phyloP scores from a whole-genome alignment of 1,139 yeast genomes.

The Blastobotrys malaysiensis region DNA sequence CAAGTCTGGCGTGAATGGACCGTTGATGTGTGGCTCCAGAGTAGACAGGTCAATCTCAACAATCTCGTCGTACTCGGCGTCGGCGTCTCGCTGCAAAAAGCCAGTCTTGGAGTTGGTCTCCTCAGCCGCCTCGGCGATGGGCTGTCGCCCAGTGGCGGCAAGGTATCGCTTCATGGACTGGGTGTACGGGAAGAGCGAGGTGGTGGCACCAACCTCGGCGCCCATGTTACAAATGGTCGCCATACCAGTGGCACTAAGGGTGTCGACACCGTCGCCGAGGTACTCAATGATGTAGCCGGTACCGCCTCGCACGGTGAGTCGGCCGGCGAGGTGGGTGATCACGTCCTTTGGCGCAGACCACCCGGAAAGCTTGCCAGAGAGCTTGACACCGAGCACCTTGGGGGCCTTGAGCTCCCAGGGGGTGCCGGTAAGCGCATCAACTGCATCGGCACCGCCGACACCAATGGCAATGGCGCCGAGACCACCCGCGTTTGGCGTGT shows the following conservation, averaged over 20 bases:
- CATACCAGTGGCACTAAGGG: constrained; percentile 95
- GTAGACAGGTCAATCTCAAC: constrained; percentile 90
- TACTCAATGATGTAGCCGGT: constrained; percentile 94
- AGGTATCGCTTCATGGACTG: constrained; percentile 80
- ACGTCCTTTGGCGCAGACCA: constrained; percentile 98
- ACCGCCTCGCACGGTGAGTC: constrained; percentile 92
- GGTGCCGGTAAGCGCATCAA: constrained; percentile 92
- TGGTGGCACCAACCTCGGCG: constrained; percentile 98
- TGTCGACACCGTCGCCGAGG: constrained; percentile 86
- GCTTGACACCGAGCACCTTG: constrained; percentile 81
- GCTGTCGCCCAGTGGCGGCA: constrained; percentile 71
- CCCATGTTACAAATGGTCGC: constrained; percentile 99
- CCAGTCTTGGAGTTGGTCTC: constrained; percentile 45
- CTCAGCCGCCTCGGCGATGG: constrained; percentile 74
- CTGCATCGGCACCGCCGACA: constrained; percentile 99
- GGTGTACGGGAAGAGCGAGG: constrained; percentile 94
- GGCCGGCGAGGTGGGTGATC: constrained; percentile 84
- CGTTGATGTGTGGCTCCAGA: constrained; percentile 93
- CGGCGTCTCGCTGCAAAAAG: constrained; percentile 63
- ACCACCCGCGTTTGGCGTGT: constrained; percentile 98
- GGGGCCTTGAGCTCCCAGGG: constrained; percentile 99
- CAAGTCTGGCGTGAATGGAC: constrained; percentile 98
- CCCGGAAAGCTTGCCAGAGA: constrained; percentile 79
- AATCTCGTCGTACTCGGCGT: constrained; percentile 90
- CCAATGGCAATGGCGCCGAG: constrained; percentile 96